These are phyloP conservation scores for Aureobasidium vineae DNA, from an alignment of 2,329 filamentous ascomycete species.

Conservation along the genomic window DNA sequence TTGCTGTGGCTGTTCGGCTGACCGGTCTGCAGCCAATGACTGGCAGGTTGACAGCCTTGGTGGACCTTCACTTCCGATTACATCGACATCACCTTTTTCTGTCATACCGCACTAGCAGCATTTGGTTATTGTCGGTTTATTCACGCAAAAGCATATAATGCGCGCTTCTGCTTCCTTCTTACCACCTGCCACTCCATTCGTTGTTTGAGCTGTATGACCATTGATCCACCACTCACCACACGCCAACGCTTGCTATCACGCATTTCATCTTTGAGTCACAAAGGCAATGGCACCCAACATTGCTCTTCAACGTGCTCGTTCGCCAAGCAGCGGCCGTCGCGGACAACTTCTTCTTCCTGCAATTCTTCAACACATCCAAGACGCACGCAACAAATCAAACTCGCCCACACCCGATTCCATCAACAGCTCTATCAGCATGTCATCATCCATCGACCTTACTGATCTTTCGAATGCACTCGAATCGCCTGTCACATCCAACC, in stretches of 20 bases:
- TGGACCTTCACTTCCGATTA: not conserved
- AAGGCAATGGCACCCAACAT: slow-evolving; percentile 21
- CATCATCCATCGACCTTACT: slow-evolving; percentile 1
- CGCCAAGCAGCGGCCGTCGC: slow-evolving; percentile 6
- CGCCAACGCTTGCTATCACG: slow-evolving; percentile 19
- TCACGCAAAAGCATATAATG: slow-evolving; percentile 9
- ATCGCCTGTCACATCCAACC: not conserved
- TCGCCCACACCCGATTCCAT: not conserved
- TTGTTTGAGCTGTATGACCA: slow-evolving; percentile 8
- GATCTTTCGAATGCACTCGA: slow-evolving; percentile 15
- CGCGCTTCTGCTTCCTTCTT: slow-evolving; percentile 6
- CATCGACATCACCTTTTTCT: slow-evolving; percentile 7
- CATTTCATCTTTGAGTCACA: not conserved
- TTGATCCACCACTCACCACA: slow-evolving; percentile 11
- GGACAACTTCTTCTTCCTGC: slow-evolving; percentile 13
- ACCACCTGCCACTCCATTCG: not conserved
- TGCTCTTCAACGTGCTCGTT: not conserved
- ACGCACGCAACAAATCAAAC: not conserved
- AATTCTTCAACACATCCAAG: slow-evolving; percentile 11
- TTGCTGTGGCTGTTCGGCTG: slow-evolving; percentile 18
- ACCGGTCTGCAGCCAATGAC: not conserved
- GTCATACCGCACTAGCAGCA: slow-evolving; percentile 9
- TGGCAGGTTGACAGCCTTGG: slow-evolving; percentile 4
- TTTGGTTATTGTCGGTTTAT: slow-evolving; percentile 7
- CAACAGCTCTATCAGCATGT: slow-evolving; percentile 15